Conservation (phyloP, 805 yeast species). For the Ogataea nonfermentans region DNA sequence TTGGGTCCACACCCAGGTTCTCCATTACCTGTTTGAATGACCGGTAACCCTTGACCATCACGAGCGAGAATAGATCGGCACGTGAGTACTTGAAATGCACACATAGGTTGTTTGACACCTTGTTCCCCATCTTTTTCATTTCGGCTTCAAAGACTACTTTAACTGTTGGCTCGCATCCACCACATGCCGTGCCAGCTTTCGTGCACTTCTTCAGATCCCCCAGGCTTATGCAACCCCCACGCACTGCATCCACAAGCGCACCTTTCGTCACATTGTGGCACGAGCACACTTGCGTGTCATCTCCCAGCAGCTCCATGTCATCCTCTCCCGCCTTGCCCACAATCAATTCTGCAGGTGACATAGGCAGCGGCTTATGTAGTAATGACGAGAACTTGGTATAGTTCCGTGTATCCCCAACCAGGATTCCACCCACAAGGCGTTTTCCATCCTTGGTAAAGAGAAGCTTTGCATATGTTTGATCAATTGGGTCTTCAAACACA, state of each 20-base stretch:
- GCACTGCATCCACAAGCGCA: constrained; percentile 29
- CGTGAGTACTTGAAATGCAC: constrained; percentile 36
- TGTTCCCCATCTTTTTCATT: constrained; percentile 36
- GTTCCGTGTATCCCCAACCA: constrained; percentile 35
- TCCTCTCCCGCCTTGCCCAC: constrained; percentile 29
- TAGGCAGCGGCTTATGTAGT: constrained; percentile 31
- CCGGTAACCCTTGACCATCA: constrained; percentile 34
- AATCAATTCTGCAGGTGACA: constrained; percentile 34
- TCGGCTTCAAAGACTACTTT: constrained; percentile 36
- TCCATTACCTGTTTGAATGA: constrained; percentile 33
- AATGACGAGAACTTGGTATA: constrained; percentile 35
- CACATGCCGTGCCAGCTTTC: constrained; percentile 40
- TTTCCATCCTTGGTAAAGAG: constrained; percentile 36
- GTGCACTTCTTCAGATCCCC: constrained; percentile 36
- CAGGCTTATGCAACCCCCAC: constrained; percentile 30
- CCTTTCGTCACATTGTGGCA: constrained; percentile 38
- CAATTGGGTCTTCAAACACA: constrained; percentile 35
- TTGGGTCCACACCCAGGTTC: constrained; percentile 28
- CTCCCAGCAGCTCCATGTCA: constrained; percentile 31
- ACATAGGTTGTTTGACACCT: constrained; percentile 34
- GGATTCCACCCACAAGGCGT: constrained; percentile 37
- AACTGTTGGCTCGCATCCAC: constrained; percentile 39
- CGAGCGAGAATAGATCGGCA: constrained; percentile 35
- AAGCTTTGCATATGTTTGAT: constrained; percentile 35
- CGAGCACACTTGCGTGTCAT: constrained; percentile 38